These are phyloP conservation scores for Candolleomyces efflorescens DNA, from an alignment of 768 basidiomycete species.

Conservation along the genomic window DNA sequence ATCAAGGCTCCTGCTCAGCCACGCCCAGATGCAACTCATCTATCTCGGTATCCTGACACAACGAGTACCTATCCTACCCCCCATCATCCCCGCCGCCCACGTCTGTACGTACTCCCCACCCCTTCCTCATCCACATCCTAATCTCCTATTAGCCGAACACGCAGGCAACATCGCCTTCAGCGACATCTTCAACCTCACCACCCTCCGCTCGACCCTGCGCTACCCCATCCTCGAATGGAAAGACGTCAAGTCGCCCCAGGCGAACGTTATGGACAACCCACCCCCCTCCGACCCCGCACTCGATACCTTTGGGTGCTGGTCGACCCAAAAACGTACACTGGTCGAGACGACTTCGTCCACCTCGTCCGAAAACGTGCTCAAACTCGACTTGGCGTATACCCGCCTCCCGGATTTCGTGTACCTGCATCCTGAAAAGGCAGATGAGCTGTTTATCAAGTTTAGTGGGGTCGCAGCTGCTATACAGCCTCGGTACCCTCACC, in stretches of 20 bases:
- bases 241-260: constrained; percentile 1
- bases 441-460: background rate
- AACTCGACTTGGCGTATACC: background rate
- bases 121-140: too few species aligned
- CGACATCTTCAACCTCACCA: constrained; percentile 5
- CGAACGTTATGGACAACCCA: background rate
- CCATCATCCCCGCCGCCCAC: constrained; percentile 2
- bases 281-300: background rate
- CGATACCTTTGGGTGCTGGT: constrained; percentile 6
- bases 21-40: constrained; percentile 5
- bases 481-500: background rate
- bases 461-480: background rate
- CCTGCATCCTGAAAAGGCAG: background rate
- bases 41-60: constrained; percentile 2
- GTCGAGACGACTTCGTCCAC: background rate
- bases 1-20: background rate
- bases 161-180: background rate
- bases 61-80: constrained; percentile 5
- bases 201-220: background rate
- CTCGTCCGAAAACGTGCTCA: background rate
- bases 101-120: background rate
- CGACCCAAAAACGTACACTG: background rate
- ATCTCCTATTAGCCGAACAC: background rate
- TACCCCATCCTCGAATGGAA: constrained; percentile 6
- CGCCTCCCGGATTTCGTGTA: background rate